Evolutionary conservation across 768 basidiomycete genomes (phyloP), one percentile per base, ranked within the genome.

Genomic region (Naganishia vishniacii): DNA sequence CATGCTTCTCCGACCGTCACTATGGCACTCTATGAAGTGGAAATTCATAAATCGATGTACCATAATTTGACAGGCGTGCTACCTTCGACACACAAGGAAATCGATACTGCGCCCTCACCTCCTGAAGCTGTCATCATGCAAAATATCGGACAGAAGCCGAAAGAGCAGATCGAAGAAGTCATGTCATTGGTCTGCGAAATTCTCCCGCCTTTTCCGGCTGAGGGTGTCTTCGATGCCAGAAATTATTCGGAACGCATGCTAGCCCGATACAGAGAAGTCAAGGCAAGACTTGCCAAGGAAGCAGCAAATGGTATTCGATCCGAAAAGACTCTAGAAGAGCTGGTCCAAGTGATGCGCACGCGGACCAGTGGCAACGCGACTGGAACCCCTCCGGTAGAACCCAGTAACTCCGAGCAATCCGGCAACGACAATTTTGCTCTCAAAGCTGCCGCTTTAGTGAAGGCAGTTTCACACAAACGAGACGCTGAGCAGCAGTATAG

Each of bases 91-190:
- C 78, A 73, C 31, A 82, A 78, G 49, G 79, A 81, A 28, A 91
- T 90, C 18, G 93, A 97, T 74, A 92, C 98, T 90, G 88, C 91
- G 7, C 41, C 37, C 9, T 26, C 53, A 7, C 61, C 59, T 7
- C 37, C 61, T 16, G 65, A 67, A 48, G 65, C 59, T 31, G 68
- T 68, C 41, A 91, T 99, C 28, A 90, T 97, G 86, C 90, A 98
- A 79, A 98, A 94, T 75, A 80, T 99, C 47, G 91, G 91, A 0
- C 92, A 97, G 76, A 83, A 92, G 29, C 89, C 95, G 4, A 98
- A 98, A 78, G 95, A 99, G 65, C 93, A 97, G 75, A 85, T 98
- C 5, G 93, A 97, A 78, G 95, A 99, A 78, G 86, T 89, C 0
- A 80, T 99, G 40, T 87, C 87, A 67, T 82, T 98, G 41, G 81